Conservation (phyloP, 2,329 filamentous ascomycete genomes). For the Neoscytalidium dimidiatum region DNA sequence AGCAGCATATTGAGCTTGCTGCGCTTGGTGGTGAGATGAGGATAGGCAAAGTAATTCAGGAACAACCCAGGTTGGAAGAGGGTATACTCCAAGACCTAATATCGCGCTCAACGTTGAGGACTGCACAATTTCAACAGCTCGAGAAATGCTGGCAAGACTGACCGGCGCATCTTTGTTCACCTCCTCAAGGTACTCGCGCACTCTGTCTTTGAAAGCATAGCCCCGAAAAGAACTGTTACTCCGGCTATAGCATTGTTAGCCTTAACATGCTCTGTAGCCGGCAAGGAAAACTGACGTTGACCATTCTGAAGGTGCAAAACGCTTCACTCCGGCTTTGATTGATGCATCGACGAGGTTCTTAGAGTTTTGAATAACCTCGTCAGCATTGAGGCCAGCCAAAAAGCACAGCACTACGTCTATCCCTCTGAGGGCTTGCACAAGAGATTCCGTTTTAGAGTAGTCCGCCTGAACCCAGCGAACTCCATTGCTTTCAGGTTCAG, state of each 20-base stretch:
- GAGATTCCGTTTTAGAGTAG: background rate
- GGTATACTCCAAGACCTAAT: background rate
- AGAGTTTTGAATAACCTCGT: slow-evolving; percentile 10
- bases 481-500: background rate
- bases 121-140: background rate
- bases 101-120: background rate
- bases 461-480: background rate
- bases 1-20: background rate
- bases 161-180: background rate
- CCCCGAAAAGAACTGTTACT: background rate
- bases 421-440: background rate
- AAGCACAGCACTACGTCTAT: background rate
- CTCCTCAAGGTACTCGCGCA: background rate
- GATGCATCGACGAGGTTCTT: slow-evolving; percentile 36
- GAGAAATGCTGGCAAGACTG: background rate
- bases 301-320: slow-evolving; percentile 37
- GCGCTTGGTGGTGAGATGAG: background rate
- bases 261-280: too few relatives aligned
- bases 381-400: background rate
- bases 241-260: background rate
- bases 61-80: background rate
- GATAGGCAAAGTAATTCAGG: background rate
- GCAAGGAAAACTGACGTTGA: slow-evolving; percentile 22
- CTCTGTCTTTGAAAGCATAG: background rate
- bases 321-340: slow-evolving; percentile 30